A percentile compares a stretch with the other conserved stretches of the same genome.
Evolutionary conservation across 1,139 yeast genomes (phyloP).

Genomic region (Debaryomyces subglobosus): DNA sequence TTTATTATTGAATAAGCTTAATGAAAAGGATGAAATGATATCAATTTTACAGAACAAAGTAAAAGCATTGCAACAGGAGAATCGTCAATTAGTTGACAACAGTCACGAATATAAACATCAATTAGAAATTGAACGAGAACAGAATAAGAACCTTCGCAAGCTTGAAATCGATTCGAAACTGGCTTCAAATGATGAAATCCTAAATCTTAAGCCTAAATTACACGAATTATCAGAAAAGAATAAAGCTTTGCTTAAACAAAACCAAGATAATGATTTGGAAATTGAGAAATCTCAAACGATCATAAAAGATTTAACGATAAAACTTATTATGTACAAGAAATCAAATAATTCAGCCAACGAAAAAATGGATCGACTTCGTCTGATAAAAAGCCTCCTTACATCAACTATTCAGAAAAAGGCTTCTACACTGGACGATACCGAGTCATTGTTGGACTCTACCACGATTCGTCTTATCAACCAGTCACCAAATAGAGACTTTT

Average conservation of each 20-base stretch:
- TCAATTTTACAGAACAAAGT: conserved; percentile 5
- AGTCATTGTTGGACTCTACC: conserved; percentile 8
- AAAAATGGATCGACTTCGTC: conserved; percentile 8
- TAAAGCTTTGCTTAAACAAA: background rate
- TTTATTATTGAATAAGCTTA: conserved; percentile 13
- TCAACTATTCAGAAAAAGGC: background rate
- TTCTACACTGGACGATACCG: conserved; percentile 5
- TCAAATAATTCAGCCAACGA: conserved; percentile 2
- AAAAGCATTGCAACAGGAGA: conserved; percentile 5
- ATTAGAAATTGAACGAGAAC: background rate
- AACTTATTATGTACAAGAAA: conserved; percentile 10
- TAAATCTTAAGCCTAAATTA: background rate
- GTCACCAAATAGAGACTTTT: background rate
- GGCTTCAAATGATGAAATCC: background rate
- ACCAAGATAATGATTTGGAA: conserved; percentile 3
- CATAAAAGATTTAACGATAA: conserved; percentile 8
- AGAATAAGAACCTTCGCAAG: background rate
- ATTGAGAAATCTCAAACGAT: background rate
- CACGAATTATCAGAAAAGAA: conserved; percentile 1
- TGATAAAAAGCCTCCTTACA: conserved; percentile 6
- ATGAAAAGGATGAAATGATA: conserved; percentile 13
- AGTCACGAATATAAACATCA: background rate
- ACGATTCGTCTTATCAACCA: conserved; percentile 3
- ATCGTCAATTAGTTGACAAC: conserved; percentile 3
- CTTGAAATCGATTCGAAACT: background rate